Conservation (phyloP, 331 rosid species). For the Stylosanthes scabra region DNA sequence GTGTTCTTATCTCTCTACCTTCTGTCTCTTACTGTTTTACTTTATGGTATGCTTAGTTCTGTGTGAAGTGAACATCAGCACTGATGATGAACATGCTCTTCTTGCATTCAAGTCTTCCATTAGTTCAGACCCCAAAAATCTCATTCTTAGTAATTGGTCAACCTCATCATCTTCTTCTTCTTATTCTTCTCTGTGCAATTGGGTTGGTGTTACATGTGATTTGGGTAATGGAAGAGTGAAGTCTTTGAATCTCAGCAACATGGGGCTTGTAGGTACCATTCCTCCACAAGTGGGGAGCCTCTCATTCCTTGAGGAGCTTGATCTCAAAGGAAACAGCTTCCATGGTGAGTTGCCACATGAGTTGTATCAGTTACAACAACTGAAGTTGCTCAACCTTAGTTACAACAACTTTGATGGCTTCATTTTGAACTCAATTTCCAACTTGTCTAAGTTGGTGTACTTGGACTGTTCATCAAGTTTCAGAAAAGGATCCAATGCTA, state of each 20-base stretch:
- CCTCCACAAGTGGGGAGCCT: constrained; percentile 22
- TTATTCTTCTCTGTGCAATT: constrained; percentile 15
- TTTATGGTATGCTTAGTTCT: not conserved
- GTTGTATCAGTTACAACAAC: not conserved
- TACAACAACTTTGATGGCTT: constrained; percentile 23
- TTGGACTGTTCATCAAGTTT: not conserved
- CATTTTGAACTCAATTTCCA: constrained; percentile 37
- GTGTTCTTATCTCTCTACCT: not conserved
- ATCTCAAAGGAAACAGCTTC: constrained; percentile 12
- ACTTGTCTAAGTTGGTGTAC: constrained; percentile 23
- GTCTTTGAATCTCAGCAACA: constrained; percentile 28
- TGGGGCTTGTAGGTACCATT: constrained; percentile 25
- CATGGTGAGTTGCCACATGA: constrained; percentile 18
- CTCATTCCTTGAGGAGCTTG: constrained; percentile 23
- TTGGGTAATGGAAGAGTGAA: constrained; percentile 7
- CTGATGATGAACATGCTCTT: constrained; percentile 27
- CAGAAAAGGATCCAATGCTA: constrained; percentile 9
- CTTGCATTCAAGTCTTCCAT: constrained; percentile 36
- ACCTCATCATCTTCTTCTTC: constrained; percentile 1
- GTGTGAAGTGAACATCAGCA: not conserved
- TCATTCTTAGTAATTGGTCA: constrained; percentile 19
- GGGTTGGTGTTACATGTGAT: constrained; percentile 39
- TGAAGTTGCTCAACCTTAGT: constrained; percentile 20
- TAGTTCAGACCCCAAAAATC: constrained; percentile 23
- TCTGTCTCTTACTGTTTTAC: not conserved